These are phyloP conservation scores for Trebouxia sp. DNA, from an alignment of 139 green algal genomes.

Conservation along the genomic window DNA sequence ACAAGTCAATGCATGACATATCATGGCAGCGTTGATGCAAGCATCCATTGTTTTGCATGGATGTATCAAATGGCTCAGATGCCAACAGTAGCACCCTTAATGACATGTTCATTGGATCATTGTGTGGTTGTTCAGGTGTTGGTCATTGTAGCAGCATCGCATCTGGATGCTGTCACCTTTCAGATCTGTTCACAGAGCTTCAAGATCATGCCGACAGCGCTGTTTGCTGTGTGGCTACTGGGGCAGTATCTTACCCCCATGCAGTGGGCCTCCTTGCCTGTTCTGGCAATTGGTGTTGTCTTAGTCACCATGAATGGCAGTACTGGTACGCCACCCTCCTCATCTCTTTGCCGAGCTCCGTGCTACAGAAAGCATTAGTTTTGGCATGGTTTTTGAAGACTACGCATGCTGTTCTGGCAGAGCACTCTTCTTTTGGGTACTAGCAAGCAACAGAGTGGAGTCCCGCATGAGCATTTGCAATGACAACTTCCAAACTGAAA, in stretches of 20 bases:
- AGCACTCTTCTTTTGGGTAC: too few species aligned
- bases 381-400: too few species aligned
- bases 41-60: too few species aligned
- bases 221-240: conserved; percentile 62
- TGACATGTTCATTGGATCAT: not conserved
- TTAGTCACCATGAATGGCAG: conserved; percentile 57
- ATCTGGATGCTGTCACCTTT: conserved; percentile 65
- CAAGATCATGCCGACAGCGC: conserved; percentile 65
- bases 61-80: not conserved
- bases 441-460: too few species aligned
- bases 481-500: too few species aligned
- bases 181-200: conserved; percentile 65
- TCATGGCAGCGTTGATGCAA: too few species aligned
- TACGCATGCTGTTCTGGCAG: too few species aligned
- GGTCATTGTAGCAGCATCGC: conserved; percentile 54
- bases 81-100: not conserved
- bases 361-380: too few species aligned
- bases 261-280: conserved; percentile 65
- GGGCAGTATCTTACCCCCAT: conserved; percentile 51
- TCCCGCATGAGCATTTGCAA: too few species aligned
- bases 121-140: conserved; percentile 44
- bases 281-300: conserved; percentile 53
- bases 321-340: not conserved
- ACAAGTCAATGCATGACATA: too few species aligned
- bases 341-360: too few species aligned